These are phyloP conservation scores for Monosporozyma unispora DNA, from an alignment of 805 yeast species.

Conservation along the genomic window DNA sequence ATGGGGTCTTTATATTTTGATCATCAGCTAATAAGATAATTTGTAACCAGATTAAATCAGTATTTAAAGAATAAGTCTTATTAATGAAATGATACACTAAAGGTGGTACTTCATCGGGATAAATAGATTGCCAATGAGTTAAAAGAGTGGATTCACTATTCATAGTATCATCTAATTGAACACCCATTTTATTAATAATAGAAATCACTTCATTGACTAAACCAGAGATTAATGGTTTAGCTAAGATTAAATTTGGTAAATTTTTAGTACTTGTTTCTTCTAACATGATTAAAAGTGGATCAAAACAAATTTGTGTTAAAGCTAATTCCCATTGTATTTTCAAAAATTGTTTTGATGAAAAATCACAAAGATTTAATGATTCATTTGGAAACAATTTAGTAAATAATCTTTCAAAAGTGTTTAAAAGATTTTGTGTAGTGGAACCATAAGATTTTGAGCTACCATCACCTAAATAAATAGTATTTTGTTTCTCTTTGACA, in stretches of 20 bases:
- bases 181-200: constrained; percentile 69
- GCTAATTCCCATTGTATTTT: constrained; percentile 82
- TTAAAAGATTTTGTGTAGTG: constrained; percentile 14
- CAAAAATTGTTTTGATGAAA: constrained; percentile 40
- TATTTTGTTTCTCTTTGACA: constrained; percentile 25
- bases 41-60: constrained; percentile 72
- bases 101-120: constrained; percentile 43
- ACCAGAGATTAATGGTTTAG: constrained; percentile 80
- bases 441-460: constrained; percentile 14
- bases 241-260: constrained; percentile 59
- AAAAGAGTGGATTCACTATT: constrained; percentile 57
- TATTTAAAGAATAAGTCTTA: constrained; percentile 44
- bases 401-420: constrained; percentile 27
- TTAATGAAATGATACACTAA: constrained; percentile 59
- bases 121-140: constrained; percentile 42
- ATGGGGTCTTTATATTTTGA: constrained; percentile 76
- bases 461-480: constrained; percentile 39
- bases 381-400: constrained; percentile 25
- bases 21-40: constrained; percentile 90
- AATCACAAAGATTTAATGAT: constrained; percentile 33
- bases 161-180: constrained; percentile 54
- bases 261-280: constrained; percentile 58
- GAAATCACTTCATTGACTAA: constrained; percentile 64
- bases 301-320: constrained; percentile 66
- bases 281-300: constrained; percentile 64